phyloP scores from a whole-genome alignment of 108 stramenopile species.

The Craspedostauros australis region DNA sequence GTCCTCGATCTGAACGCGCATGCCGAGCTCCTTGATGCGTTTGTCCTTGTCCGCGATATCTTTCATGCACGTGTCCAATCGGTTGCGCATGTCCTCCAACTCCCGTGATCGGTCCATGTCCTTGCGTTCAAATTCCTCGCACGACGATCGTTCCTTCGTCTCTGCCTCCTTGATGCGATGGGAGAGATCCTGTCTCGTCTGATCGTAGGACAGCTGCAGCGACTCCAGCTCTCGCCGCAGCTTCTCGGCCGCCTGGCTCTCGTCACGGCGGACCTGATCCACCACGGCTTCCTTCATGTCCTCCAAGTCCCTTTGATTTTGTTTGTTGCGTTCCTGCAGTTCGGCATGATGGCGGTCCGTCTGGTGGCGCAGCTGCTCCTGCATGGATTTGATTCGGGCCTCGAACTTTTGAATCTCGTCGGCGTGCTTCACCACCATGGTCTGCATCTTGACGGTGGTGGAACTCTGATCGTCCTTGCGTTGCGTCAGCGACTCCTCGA shows the following conservation, averaged over 20 bases:
- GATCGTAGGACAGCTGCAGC: constrained; percentile 16
- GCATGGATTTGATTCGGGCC: constrained; percentile 29
- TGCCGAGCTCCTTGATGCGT: constrained; percentile 3
- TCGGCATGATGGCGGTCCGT: constrained; percentile 43
- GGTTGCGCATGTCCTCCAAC: constrained; percentile 25
- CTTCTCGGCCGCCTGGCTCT: constrained; percentile 14
- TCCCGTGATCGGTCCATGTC: constrained; percentile 23
- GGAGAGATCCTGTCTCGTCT: constrained; percentile 17
- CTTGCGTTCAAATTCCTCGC: constrained; percentile 27
- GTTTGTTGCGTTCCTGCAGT: constrained; percentile 23
- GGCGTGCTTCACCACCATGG: constrained; percentile 28
- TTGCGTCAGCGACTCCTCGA: constrained; percentile 21
- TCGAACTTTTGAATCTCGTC: constrained; percentile 35
- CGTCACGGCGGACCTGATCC: constrained; percentile 14
- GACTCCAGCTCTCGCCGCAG: constrained; percentile 11
- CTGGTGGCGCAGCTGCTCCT: constrained; percentile 37
- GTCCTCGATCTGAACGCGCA: constrained; percentile 5
- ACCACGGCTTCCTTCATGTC: constrained; percentile 24
- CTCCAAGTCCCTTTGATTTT: constrained; percentile 40
- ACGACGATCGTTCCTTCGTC: constrained; percentile 19
- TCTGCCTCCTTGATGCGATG: constrained; percentile 19
- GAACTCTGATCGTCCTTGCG: constrained; percentile 21
- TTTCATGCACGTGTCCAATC: constrained; percentile 12
- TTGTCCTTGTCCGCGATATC: constrained; percentile 21
- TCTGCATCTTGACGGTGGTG: constrained; percentile 22